Percentiles rank a stretch among this genome's conserved stretches.
Evolutionary conservation across 805 yeast species (phyloP).

Genomic region (Candida stauntonica): DNA sequence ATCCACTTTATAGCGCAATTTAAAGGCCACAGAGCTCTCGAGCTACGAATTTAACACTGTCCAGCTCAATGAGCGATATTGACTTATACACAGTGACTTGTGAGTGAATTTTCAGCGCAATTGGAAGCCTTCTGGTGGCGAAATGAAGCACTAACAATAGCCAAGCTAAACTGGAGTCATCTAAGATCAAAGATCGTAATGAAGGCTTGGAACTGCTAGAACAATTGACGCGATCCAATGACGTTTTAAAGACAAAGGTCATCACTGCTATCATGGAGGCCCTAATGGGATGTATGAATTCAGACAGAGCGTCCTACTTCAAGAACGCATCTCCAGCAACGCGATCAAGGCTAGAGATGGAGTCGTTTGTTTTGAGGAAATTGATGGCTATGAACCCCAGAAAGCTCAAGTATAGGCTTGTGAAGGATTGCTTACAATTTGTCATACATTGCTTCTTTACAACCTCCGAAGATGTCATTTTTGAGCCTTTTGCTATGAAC

Average conservation of each 20-base stretch:
- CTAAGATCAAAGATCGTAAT: constrained; percentile 50
- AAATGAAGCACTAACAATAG: constrained; percentile 6
- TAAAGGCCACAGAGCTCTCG: not conserved
- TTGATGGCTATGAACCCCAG: constrained; percentile 12
- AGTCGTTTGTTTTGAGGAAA: constrained; percentile 31
- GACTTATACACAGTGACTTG: constrained; percentile 12
- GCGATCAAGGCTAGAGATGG: constrained; percentile 30
- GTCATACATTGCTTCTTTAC: constrained; percentile 12
- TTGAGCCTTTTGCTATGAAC: constrained; percentile 31
- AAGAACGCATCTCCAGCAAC: constrained; percentile 27
- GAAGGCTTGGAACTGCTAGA: constrained; percentile 43
- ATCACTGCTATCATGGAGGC: constrained; percentile 25
- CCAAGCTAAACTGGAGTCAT: constrained; percentile 36
- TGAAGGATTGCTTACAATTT: constrained; percentile 11
- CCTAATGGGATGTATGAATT: constrained; percentile 28
- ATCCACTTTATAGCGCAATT: not conserved
- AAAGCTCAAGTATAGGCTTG: constrained; percentile 16
- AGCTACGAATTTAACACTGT: no score
- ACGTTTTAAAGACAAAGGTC: constrained; percentile 24
- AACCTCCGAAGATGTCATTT: constrained; percentile 11
- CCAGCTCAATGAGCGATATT: constrained; percentile 4
- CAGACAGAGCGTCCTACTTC: constrained; percentile 33
- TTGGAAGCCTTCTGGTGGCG: not conserved
- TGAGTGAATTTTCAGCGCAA: constrained; percentile 1
- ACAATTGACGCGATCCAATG: constrained; percentile 22